phyloP scores from a whole-genome alignment of 768 basidiomycete species.

The Pholiota molesta region DNA sequence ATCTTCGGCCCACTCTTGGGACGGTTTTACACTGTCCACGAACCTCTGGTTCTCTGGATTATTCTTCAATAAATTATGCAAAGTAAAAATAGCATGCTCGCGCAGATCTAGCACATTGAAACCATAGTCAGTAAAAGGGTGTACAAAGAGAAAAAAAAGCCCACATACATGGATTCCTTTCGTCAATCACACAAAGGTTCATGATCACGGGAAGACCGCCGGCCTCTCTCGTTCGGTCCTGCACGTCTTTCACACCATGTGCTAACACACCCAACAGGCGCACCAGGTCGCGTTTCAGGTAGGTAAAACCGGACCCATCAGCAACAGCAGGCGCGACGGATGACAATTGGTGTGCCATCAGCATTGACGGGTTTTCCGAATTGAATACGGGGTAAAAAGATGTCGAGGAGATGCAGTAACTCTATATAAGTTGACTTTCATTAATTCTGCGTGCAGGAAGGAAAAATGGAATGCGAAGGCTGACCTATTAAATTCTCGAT shows the following conservation, averaged over 20 bases:
- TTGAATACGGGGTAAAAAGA: conserved; percentile 84
- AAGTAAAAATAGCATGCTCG: conserved; percentile 88
- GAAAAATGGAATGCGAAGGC: conserved; percentile 21
- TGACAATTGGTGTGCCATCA: conserved; percentile 28
- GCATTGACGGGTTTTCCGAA: conserved; percentile 64
- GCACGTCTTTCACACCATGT: conserved; percentile 63
- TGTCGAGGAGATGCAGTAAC: conserved; percentile 71
- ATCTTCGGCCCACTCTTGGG: conserved; percentile 57
- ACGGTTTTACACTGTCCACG: conserved; percentile 72
- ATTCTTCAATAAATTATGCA: conserved; percentile 74
- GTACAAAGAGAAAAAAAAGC: conserved; percentile 13
- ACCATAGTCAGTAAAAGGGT: conserved; percentile 10
- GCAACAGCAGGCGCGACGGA: conserved; percentile 28
- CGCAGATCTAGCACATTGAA: conserved; percentile 65
- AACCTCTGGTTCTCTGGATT: conserved; percentile 83
- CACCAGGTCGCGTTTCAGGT: conserved; percentile 90
- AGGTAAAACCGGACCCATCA: conserved; percentile 68
- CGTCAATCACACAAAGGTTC: conserved; percentile 89
- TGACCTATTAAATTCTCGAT: conserved; percentile 63
- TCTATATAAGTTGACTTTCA: conserved; percentile 43
- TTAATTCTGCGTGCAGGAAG: conserved; percentile 4
- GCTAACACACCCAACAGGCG: conserved; percentile 81
- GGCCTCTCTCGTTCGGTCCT: conserved; percentile 71
- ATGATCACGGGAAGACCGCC: conserved; percentile 83
- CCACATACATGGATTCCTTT: conserved; percentile 87